phyloP scores from a whole-genome alignment of 139 green algal species.

The Spirogloea muscicola region DNA sequence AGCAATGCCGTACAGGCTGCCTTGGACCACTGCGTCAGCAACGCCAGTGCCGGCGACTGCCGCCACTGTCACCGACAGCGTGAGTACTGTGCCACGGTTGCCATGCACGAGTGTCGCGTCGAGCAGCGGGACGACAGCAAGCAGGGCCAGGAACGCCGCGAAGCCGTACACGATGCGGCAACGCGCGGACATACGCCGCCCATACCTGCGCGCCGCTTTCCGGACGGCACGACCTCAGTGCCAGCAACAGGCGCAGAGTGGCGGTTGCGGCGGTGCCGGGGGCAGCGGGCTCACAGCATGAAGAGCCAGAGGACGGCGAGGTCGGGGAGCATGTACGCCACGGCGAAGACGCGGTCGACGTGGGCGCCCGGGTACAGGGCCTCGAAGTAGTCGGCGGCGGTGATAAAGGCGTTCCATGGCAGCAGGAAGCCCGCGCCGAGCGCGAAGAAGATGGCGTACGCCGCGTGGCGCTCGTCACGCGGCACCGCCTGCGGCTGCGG shows the following conservation, averaged over 20 bases:
- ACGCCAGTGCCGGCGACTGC: constrained; percentile 3
- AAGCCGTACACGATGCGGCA: constrained; percentile 40
- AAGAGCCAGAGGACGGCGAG: constrained; percentile 13
- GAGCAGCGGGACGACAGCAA: constrained; percentile 34
- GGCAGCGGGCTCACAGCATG: neutral
- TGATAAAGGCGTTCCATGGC: constrained; percentile 59
- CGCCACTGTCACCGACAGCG: constrained; percentile 30
- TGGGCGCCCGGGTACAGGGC: constrained; percentile 48
- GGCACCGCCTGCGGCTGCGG: too few relatives aligned
- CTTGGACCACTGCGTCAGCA: constrained; percentile 42
- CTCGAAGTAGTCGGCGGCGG: constrained; percentile 57
- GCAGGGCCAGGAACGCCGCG: constrained; percentile 26
- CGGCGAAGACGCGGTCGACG: constrained; percentile 51
- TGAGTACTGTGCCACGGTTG: neutral
- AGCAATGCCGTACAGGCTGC: constrained; percentile 48
- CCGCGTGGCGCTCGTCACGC: constrained; percentile 11
- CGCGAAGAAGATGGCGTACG: constrained; percentile 43
- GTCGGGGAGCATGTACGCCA: constrained; percentile 56
- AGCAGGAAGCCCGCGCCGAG: constrained; percentile 51
- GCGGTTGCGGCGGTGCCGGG: neutral
- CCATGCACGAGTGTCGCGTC: neutral
- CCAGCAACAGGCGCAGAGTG: constrained; percentile 13
- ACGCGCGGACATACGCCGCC: constrained; percentile 7
- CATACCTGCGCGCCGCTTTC: constrained; percentile 19
- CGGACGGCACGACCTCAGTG: too few relatives aligned